Percentiles rank a stretch among this genome's conserved stretches.
Conservation (phyloP, 371 early-diverging fungal species). For the Mortierella sp. region DNA sequence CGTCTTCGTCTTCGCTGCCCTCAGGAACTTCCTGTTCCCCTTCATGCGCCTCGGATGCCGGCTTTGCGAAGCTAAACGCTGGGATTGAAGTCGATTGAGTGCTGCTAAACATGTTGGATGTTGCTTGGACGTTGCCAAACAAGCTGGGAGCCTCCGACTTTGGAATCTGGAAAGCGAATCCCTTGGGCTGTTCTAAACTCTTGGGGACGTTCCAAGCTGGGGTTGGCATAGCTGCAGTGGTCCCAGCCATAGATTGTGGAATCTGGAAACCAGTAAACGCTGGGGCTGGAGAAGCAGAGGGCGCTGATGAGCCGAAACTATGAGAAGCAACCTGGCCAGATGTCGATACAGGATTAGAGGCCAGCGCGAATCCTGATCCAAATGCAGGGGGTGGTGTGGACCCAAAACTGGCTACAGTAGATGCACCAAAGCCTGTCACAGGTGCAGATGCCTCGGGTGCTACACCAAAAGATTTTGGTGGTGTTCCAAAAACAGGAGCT, state of each 20-base stretch:
- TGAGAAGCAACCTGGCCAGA: background rate
- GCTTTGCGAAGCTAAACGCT: conserved; percentile 5
- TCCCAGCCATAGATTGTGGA: background rate
- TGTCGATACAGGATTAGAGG: background rate
- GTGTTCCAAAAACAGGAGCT: conserved; percentile 1
- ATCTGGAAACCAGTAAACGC: conserved; percentile 13
- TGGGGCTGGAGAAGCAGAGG: background rate
- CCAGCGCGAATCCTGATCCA: no score
- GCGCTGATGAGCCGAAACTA: background rate
- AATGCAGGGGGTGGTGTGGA: no score
- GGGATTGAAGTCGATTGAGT: background rate
- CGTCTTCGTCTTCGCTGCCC: conserved; percentile 4
- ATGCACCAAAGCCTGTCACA: no score
- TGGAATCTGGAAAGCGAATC: conserved; percentile 25
- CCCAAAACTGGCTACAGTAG: no score
- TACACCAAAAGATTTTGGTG: conserved; percentile 4
- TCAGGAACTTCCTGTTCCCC: conserved; percentile 1
- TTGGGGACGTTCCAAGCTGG: conserved; percentile 8
- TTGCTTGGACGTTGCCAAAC: no score
- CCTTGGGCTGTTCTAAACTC: background rate
- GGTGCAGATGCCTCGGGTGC: no score
- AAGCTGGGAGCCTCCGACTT: no score
- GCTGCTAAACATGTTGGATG: background rate
- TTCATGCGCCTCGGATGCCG: background rate
- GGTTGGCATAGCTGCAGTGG: background rate